Evolutionary conservation across 305 asterid species (phyloP), one percentile per base, ranked within the genome.

Genomic region (Petunia hybrid): DNA sequence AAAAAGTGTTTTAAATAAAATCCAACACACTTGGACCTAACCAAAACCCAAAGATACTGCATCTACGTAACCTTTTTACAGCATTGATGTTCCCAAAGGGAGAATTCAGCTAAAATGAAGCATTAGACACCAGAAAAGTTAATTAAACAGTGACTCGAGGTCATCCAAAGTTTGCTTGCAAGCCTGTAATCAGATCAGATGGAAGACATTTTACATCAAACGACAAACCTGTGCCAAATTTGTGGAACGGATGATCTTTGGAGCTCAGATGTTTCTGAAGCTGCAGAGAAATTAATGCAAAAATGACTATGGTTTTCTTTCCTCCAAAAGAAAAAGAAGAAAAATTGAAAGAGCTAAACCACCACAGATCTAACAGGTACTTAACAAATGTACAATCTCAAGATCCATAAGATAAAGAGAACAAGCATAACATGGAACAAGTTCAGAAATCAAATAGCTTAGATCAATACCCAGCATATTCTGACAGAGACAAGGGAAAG

Each of bases 201-300:
- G 63, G 60, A 55, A 45, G 13, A 14, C 55, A 53, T 42, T 39
- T 64, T 7, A 65, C 51, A 60, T 41, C 53, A 55, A n/a, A 69
- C 74, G 41, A 68, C 90, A 76, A 85, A 96, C 99, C 99, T 90
- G 99, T 94, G 91, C 98, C 92, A 85, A 96, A 94, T 90, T 94
- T 95, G 91, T 95, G 97, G 90, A 89, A 95, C 14, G 97, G 97
- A 86, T 96, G 98, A 80, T 87, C 91, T 81, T 89, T 86, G 75
- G 85, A 87, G 70, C 95, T 91, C 73, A 96, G 80, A 88, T 96
- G 98, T 87, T 96, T 96, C 91, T 94, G 94, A 69, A 96, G 98
- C 99, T 95, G 98, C 85, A 88, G n/a, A 53, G 51, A 65, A 41
- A 66, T 65, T 8, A 79, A 65, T 13, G 40, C 63, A 73, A 73